These are phyloP conservation scores for Candida nonsorbophila DNA, from an alignment of 805 yeast species.

Conservation along the genomic window DNA sequence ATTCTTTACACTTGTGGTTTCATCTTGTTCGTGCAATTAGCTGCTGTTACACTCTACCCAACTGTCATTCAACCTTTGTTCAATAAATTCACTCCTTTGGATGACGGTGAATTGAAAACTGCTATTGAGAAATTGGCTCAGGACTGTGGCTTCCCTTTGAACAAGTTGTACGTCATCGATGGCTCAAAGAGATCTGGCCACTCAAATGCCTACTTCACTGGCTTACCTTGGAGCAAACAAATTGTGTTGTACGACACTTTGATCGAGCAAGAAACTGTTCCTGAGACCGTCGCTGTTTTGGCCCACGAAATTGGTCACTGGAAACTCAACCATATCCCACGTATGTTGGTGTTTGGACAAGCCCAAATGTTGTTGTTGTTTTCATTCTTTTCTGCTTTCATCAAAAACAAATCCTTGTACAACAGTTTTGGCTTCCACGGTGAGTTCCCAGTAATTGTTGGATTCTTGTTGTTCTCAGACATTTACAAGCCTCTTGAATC, in stretches of 20 bases:
- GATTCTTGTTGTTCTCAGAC: conserved; percentile 75
- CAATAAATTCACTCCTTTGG: conserved; percentile 85
- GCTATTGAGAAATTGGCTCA: conserved; percentile 78
- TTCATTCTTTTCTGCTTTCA: conserved; percentile 71
- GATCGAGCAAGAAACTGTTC: conserved; percentile 68
- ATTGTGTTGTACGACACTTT: conserved; percentile 92
- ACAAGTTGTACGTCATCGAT: conserved; percentile 82
- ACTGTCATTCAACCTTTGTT: conserved; percentile 87
- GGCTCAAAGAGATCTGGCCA: conserved; percentile 97
- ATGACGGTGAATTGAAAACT: conserved; percentile 80
- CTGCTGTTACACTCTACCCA: conserved; percentile 74
- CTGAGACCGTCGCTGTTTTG: conserved; percentile 86
- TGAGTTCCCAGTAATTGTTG: conserved; percentile 71
- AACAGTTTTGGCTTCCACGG: conserved; percentile 67
- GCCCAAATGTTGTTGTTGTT: conserved; percentile 60
- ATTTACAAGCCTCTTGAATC: conserved; percentile 75
- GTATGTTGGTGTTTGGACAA: conserved; percentile 63
- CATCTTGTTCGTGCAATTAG: conserved; percentile 63
- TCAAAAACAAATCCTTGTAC: conserved; percentile 74
- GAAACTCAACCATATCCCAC: conserved; percentile 85
- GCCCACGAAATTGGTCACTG: conserved; percentile 99
- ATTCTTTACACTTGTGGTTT: conserved; percentile 75
- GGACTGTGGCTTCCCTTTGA: conserved; percentile 77
- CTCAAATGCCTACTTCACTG: conserved; percentile 94
- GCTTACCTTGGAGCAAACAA: conserved; percentile 95